Base-by-base conservation (phyloP, 176 grass and related monocot genomes). In the Eremochloa ophiuroides region DNA sequence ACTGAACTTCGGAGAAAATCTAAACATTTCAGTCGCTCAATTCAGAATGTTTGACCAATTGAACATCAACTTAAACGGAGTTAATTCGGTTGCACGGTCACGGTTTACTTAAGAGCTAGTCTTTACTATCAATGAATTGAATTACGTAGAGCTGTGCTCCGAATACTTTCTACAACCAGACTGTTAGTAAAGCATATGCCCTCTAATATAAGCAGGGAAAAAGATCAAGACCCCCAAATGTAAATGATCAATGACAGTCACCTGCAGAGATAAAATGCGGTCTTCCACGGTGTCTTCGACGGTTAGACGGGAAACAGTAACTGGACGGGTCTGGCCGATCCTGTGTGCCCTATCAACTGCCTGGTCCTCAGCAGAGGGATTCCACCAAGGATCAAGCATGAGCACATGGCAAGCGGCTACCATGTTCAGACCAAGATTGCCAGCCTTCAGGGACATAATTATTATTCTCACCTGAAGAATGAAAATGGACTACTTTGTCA, bases 381-480 rank as follows among this genome's bases (percentile, higher is more conserved):
- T 94, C 93, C 89, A 91, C 89, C 89, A 91, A 69, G 69, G 84
- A 87, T 91, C 89, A 34, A 91, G 81, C 58, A 91, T 76, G 68
- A 91, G 85, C 34, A 94, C 93, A 85, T 92, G 87, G 84, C 84
- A 88, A 73, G 93, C 89, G 26, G 87, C 84, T 70, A 94, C 82
- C 93, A 94, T 92, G 69, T 94, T 94, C 64, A 94, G 63, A 25
- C 89, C 89, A 74, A 91, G 86, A 76, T 86, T 94, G 10, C 80
- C 89, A 29, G 89, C 89, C 62, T 91, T 91, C 22, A 91, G 69
- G 64, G 89, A 91, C 89, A 91, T 91, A 41, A 91, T 58, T 40
- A 91, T 91, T n/a, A 95, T 89, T 80, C 71, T 76, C 13, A 95
- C 93, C 93, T 94, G 80, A 88, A 85, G 23, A 88, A 82, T n/a